Conservation (phyloP, 768 basidiomycete genomes). For the Asterophora lycoperdoides region DNA sequence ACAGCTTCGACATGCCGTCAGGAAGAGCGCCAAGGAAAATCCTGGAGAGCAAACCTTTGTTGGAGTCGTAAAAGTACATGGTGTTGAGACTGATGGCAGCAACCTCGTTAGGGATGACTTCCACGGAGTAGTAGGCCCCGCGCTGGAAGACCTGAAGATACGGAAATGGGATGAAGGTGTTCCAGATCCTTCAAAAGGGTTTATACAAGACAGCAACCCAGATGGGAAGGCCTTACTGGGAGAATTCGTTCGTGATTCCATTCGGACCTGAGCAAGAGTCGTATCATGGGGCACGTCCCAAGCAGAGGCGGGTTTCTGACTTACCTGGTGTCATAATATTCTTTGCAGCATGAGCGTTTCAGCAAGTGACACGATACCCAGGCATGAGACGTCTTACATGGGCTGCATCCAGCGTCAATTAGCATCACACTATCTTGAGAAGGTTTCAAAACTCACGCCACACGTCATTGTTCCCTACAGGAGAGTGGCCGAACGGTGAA, state of each 20-base stretch:
- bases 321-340: slow-evolving; percentile 65
- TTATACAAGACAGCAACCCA: slow-evolving; percentile 10
- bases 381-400: slow-evolving; percentile 42
- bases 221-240: slow-evolving; percentile 46
- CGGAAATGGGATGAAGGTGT: slow-evolving; percentile 72
- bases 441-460: slow-evolving; percentile 57
- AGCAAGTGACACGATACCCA: slow-evolving; percentile 7
- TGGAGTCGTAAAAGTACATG: slow-evolving; percentile 87
- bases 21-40: slow-evolving; percentile 3
- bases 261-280: slow-evolving; percentile 50
- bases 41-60: slow-evolving; percentile 55
- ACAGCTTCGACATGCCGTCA: slow-evolving; percentile 49
- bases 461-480: slow-evolving; percentile 85
- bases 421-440: slow-evolving; percentile 7
- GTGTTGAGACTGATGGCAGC: slow-evolving; percentile 87
- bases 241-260: slow-evolving; percentile 61
- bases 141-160: slow-evolving; percentile 78
- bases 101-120: slow-evolving; percentile 71
- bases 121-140: slow-evolving; percentile 80
- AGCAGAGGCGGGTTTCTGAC: slow-evolving; percentile 1
- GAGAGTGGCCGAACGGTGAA: slow-evolving; percentile 1
- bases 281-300: slow-evolving; percentile 12
- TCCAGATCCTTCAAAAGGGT: slow-evolving; percentile 66
- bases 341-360: slow-evolving; percentile 28
- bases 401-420: slow-evolving; percentile 33